A percentile compares a stretch with the other conserved stretches of the same genome.
phyloP scores from a whole-genome alignment of 2,329 filamentous ascomycete genomes.

The Stemphylium beticola region DNA sequence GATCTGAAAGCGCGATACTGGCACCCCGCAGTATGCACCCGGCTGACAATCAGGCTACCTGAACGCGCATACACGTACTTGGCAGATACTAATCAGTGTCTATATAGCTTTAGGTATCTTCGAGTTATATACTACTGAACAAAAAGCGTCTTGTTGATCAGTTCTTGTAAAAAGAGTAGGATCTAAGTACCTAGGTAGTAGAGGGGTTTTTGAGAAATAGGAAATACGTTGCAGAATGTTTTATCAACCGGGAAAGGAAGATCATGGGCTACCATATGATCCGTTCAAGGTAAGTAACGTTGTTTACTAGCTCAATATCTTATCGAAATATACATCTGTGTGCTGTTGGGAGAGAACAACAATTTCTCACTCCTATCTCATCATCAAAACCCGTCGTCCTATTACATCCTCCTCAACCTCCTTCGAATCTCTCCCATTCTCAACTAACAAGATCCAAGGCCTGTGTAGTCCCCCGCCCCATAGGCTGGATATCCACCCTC shows the following conservation, averaged over 20 bases:
- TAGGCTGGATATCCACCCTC: conserved; percentile 67
- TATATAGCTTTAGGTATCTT: too few relatives aligned
- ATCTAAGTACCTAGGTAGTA: not conserved
- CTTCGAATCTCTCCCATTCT: not conserved
- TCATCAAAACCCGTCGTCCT: too few relatives aligned
- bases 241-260: conserved; percentile 60
- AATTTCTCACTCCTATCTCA: too few relatives aligned
- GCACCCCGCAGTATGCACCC: conserved; percentile 5
- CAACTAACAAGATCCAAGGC: conserved; percentile 41
- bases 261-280: conserved; percentile 60
- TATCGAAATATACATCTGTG: too few relatives aligned
- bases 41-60: not conserved
- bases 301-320: not conserved
- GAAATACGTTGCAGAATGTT: conserved; percentile 49
- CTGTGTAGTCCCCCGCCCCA: conserved; percentile 66
- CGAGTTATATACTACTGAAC: too few relatives aligned
- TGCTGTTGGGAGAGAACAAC: too few relatives aligned
- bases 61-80: not conserved
- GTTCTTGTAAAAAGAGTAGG: not conserved
- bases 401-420: too few relatives aligned
- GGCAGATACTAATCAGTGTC: too few relatives aligned
- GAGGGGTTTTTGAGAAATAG: not conserved
- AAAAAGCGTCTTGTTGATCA: too few relatives aligned
- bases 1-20: not conserved
- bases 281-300: conserved; percentile 58